Evolutionary conservation across 1,284 basidiomycete genomes (phyloP), one percentile per base, ranked within the genome.

Genomic region (Thelephora terrestris): DNA sequence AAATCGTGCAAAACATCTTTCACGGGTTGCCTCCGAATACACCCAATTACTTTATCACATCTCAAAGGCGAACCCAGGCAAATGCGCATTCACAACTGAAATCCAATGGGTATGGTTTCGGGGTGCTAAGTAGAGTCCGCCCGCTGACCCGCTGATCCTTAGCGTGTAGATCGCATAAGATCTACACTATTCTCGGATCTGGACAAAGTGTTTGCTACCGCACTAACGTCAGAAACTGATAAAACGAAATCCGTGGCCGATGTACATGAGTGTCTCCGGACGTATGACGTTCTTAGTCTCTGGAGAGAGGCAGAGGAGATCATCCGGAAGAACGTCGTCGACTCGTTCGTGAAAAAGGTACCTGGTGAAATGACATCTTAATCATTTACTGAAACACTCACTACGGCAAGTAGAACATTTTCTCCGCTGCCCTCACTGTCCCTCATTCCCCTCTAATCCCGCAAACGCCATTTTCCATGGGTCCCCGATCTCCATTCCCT

Each of bases 11-110:
- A 96, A 96, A 63, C 83, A 91, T 58, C 74, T 97, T 4, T 76
- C 79, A 14, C 79, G 93, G 45, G 86, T 93, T 14, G 91, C 92
- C 10, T 74, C 82, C 10, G 94, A 96, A 64, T 96, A 94, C 61
- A 90, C 79, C 2, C 92, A 97, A 61, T 74, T 97, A n/a, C 71
- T 91, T 32, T 98, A 97, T 62, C 86, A 96, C 56, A 76, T 81
- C 35, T 76, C 80, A 16, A 94, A 96, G 62, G 90, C 92, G 16
- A 73, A 78, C 9, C 69, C 70, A 10, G 83, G 91, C 56, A 74
- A 76, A 2, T 90, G 89, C 61, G 74, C 73, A 7, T 91, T 91
- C 57, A 79, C 94, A 2, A 76, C 85, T 50, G 83, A 86, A 53
- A 76, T 92, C 14, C 81, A 90, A 71, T 87, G 85, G 76, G 92